Base-by-base conservation (phyloP, 164 flowering plant species). In the Chimonanthus salicifolius region DNA sequence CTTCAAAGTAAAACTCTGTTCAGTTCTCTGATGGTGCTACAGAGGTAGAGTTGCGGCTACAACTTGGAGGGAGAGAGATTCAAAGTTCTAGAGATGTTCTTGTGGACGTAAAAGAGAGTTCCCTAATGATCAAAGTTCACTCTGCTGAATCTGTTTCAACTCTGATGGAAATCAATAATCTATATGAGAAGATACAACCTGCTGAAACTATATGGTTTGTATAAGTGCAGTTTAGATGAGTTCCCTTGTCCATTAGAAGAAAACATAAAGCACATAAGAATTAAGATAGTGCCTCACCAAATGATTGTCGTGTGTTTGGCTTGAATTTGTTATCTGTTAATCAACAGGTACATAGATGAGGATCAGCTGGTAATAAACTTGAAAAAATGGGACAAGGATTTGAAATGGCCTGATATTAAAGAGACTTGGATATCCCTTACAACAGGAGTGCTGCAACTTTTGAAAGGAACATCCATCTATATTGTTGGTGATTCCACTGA, bases 351-450 rank as follows among this genome's bases (percentile, higher is more conserved):
- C 67, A 79, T 96, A 72, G 98, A 96, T 83, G 99, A 93, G 60
- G 90, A 89, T 82, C 85, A 96, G 72, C 79, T 96, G 73, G 97
- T 96, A 8, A 79, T 96, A 63, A 96, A 83, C 83, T 79, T 96
- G 84, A 92, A 91, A 80, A 96, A 96, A 84, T 89, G 85, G 63
- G 97, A 96, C 74, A 80, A 85, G 3, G 92, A 90, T 60, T 74
- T 96, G 76, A 89, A 89, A 80, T 96, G 99, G 99, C 98, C 97
- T 67, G 98, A 93, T 68, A 85, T 93, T 70, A 73, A 85, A 80
- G 99, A 96, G 80, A 86, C 97, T 4, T 96, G 98, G 99, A 94
- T 88, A 75, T 93, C 99, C 46, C 85, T 96, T 74, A 78, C 92
- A 13, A 72, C 76, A 43, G 99, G 92, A 54, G 82, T 88, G 71